Evolutionary conservation across 768 basidiomycete species (phyloP).

Genomic region (Boletus reticulatus): DNA sequence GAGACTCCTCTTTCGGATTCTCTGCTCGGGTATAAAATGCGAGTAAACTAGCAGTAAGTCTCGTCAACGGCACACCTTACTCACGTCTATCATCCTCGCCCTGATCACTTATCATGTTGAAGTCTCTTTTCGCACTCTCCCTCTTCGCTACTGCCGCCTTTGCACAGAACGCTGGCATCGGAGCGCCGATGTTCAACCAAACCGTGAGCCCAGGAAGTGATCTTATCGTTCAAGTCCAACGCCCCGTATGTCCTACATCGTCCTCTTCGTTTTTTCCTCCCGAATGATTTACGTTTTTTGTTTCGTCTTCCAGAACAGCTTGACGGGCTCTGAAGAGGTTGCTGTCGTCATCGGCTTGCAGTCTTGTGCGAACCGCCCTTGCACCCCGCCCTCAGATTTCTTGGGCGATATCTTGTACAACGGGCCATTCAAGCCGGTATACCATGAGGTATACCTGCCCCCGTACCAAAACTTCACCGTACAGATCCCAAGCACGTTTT

Average conservation of each 20-base stretch:
- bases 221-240: conserved; percentile 45
- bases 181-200: conserved; percentile 31
- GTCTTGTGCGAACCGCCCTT: conserved; percentile 34
- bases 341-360: conserved; percentile 45
- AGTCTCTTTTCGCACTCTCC: background rate
- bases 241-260: conserved; percentile 39
- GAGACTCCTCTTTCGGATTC: background rate
- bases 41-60: no score
- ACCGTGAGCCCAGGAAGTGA: conserved; percentile 36
- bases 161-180: conserved; percentile 43
- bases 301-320: conserved; percentile 28
- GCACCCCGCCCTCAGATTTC: conserved; percentile 22
- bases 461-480: conserved; percentile 49
- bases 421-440: conserved; percentile 41
- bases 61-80: no score
- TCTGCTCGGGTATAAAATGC: conserved; percentile 8
- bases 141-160: conserved; percentile 28
- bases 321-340: conserved; percentile 43
- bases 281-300: background rate
- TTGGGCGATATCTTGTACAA: conserved; percentile 47
- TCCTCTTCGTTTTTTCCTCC: background rate
- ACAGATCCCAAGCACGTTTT: conserved; percentile 31
- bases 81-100: no score
- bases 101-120: background rate
- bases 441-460: background rate